Evolutionary conservation across 2,329 filamentous ascomycete genomes (phyloP).

Genomic region (Ophiosphaerella herpotricha): DNA sequence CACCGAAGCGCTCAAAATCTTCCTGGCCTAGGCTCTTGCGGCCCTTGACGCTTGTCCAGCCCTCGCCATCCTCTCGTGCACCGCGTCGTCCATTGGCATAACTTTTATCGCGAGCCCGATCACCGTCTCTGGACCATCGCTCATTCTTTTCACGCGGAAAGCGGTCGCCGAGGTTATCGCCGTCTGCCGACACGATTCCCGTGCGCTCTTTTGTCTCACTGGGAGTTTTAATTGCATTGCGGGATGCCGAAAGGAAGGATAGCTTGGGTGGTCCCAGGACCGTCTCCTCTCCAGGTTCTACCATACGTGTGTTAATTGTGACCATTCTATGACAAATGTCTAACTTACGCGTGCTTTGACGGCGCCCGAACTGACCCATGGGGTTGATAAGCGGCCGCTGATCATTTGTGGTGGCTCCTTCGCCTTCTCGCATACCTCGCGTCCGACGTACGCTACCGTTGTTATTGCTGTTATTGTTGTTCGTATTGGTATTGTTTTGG

Average conservation of each 20-base stretch:
- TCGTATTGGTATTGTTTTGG: slow-evolving; percentile 16
- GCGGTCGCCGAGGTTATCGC: slow-evolving; percentile 45
- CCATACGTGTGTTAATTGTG: slow-evolving; percentile 37
- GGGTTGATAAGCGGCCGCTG: slow-evolving; percentile 39
- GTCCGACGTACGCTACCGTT: slow-evolving; percentile 30
- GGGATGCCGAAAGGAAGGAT: slow-evolving; percentile 77
- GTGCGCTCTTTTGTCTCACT: slow-evolving; percentile 45
- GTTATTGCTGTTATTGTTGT: slow-evolving; percentile 30
- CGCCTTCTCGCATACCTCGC: slow-evolving; percentile 33
- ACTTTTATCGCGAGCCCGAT: slow-evolving; percentile 43
- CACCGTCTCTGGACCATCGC: slow-evolving; percentile 51
- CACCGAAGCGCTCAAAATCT: slow-evolving; percentile 69
- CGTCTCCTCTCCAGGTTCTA: slow-evolving; percentile 74
- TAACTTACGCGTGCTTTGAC: slow-evolving; percentile 52
- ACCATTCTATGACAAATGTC: slow-evolving; percentile 48
- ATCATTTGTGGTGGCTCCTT: slow-evolving; percentile 29
- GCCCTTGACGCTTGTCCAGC: slow-evolving; percentile 75
- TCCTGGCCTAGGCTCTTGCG: slow-evolving; percentile 75
- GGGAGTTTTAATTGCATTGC: slow-evolving; percentile 50
- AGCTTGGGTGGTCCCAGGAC: slow-evolving; percentile 84
- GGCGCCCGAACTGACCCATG: slow-evolving; percentile 44
- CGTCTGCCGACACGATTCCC: slow-evolving; percentile 41
- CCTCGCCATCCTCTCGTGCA: slow-evolving; percentile 64
- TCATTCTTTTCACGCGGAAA: slow-evolving; percentile 40
- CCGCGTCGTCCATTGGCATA: slow-evolving; percentile 46